Percentiles rank a stretch among this genome's conserved stretches.
Evolutionary conservation across 371 early-diverging fungal genomes (phyloP).

Genomic region (Conidiobolus coronatus): DNA sequence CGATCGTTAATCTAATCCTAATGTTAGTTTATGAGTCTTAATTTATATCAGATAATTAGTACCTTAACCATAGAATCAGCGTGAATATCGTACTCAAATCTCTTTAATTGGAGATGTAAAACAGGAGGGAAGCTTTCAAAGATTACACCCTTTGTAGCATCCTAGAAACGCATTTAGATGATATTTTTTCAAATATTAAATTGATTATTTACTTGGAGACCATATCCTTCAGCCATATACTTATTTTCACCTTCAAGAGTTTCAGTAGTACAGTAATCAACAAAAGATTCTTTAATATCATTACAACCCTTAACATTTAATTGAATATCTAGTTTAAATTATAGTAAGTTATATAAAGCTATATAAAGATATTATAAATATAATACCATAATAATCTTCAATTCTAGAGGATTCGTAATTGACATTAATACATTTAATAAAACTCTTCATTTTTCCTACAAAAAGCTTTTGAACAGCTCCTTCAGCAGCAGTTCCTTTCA

Average conservation of each 20-base stretch:
- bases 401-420: constrained; percentile 80
- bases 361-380: neutral
- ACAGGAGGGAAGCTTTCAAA: constrained; percentile 91
- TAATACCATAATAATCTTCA: constrained; percentile 62
- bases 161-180: constrained; percentile 11
- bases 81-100: constrained; percentile 93
- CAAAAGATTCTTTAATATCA: constrained; percentile 77
- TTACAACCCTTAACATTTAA: constrained; percentile 85
- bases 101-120: constrained; percentile 90
- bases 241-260: constrained; percentile 95
- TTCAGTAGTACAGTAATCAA: constrained; percentile 69
- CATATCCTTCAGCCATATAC: constrained; percentile 89
- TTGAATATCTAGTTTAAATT: constrained; percentile 46
- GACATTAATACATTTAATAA: constrained; percentile 81
- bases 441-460: constrained; percentile 88
- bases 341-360: neutral
- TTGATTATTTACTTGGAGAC: constrained; percentile 31
- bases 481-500: constrained; percentile 84
- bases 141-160: constrained; percentile 89
- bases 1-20: constrained; percentile 72
- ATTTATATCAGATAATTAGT: neutral
- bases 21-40: constrained; percentile 6
- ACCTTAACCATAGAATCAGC: constrained; percentile 83
- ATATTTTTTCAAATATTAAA: neutral
- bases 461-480: constrained; percentile 79